These are phyloP conservation scores for Colletotrichum theobromicola DNA, from an alignment of 2,329 filamentous ascomycete genomes.

Conservation along the genomic window DNA sequence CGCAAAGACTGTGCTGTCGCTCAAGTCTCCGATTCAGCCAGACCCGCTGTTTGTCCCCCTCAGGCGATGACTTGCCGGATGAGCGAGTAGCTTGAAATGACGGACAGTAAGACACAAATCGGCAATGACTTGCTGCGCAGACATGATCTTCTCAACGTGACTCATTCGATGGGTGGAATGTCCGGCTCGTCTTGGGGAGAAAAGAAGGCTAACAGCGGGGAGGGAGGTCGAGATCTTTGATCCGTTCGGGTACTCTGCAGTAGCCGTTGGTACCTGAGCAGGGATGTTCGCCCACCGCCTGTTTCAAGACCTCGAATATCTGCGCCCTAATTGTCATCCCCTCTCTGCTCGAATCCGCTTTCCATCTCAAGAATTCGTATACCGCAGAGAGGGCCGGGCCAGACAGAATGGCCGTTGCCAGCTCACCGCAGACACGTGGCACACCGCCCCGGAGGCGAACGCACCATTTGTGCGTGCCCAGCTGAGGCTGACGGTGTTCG, in stretches of 20 bases:
- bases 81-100: neutral
- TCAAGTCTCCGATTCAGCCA: neutral
- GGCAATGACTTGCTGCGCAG: neutral
- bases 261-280: neutral
- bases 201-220: neutral
- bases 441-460: neutral
- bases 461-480: neutral
- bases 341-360: neutral
- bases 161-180: neutral
- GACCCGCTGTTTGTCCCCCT: neutral
- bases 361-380: neutral
- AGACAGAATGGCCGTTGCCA: neutral
- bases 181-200: neutral
- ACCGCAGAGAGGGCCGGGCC: neutral
- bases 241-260: neutral
- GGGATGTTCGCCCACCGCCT: neutral
- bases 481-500: neutral
- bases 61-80: neutral
- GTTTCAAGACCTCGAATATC: neutral
- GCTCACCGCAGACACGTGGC: slow-evolving; percentile 5
- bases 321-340: neutral
- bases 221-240: neutral
- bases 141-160: neutral
- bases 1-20: neutral
- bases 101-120: neutral